Conservation (phyloP, 2,329 filamentous ascomycete species). For the Fusarium sp. region DNA sequence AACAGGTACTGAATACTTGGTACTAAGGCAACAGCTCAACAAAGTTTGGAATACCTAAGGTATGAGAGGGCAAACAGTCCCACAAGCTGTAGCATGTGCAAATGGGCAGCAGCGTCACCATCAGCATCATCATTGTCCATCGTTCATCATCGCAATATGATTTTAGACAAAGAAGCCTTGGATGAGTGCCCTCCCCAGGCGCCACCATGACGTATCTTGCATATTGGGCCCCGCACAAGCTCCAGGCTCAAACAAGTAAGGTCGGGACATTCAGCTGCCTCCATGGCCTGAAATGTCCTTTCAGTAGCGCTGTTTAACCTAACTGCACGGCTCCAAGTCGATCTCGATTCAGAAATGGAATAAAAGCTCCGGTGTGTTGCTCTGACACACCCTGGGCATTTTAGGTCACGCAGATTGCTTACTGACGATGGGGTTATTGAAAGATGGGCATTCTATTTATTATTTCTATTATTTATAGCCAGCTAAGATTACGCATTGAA, state of each 20-base stretch:
- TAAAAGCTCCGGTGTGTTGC: conserved; percentile 37
- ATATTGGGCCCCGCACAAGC: conserved; percentile 41
- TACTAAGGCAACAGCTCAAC: conserved; percentile 19
- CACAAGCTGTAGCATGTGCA: conserved; percentile 19
- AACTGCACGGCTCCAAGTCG: conserved; percentile 2
- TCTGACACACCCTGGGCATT: background rate
- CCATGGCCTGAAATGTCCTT: conserved; percentile 5
- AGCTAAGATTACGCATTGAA: background rate
- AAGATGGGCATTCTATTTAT: background rate
- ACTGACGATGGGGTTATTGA: too few species aligned
- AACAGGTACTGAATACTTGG: conserved; percentile 35
- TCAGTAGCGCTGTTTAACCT: conserved; percentile 23
- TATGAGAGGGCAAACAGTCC: conserved; percentile 11
- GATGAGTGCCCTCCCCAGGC: conserved; percentile 27
- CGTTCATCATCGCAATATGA: conserved; percentile 34
- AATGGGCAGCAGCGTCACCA: conserved; percentile 40
- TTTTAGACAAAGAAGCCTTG: conserved; percentile 36
- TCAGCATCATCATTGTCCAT: conserved; percentile 37
- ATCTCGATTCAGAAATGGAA: conserved; percentile 39
- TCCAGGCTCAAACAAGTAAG: conserved; percentile 40
- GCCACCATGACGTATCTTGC: conserved; percentile 46
- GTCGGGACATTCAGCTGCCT: conserved; percentile 23
- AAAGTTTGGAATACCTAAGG: conserved; percentile 13
- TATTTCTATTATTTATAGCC: too few species aligned
- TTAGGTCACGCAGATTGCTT: background rate